Base-by-base conservation (phyloP, 352 stramenopile species). In the Albugo candida region DNA sequence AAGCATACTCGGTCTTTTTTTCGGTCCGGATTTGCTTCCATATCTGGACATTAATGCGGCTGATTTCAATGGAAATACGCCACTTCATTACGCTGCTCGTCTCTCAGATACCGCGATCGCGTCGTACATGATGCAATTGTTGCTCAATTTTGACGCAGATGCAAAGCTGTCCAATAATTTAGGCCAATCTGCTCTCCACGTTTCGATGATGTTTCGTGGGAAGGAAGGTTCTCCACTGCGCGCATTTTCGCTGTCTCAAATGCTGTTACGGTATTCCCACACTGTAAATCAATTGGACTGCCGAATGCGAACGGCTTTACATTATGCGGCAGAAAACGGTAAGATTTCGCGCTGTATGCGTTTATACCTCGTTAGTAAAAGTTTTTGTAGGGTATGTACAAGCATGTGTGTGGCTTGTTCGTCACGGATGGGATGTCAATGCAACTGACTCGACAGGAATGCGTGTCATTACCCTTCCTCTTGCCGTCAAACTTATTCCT, bases 271-370 rank as follows among this genome's bases (percentile, higher is more conserved):
- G 4, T 64, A 82, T 49, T 65, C 61, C 4, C 69, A 60, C 6
- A 67, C 82, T 24, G 63, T 70, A 1, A 59, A 64, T 14, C 58
- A 69, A 42, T 51, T 70, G 14, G 73, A 83, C 38, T 67, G 83
- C 38, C 38, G 80, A n/a, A 84, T 82, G 63, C 74, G 74, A 36
- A 83, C 72, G 11, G 65, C 75, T 8, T 43, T 88, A 14, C 72
- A 85, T 34, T 83, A 85, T 45, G 79, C 68, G 34, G 70, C 80
- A 44, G 74, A 83, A 37, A 80, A 78, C 68, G 72, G 74, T 83
- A 44, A 2, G 56, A 39, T 10, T 18, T 14, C 36, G 11, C n/a
- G 19, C 35, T 11, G 39, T 48, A 31, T 31, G 24, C 8, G 24
- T 31, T 31, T 8, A 8, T 31, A 42, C 5, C 36, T 0, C 17